Percentiles rank a stretch among this genome's conserved stretches.
phyloP scores from a whole-genome alignment of 2,329 filamentous ascomycete genomes.

The Cryphonectria japonica region DNA sequence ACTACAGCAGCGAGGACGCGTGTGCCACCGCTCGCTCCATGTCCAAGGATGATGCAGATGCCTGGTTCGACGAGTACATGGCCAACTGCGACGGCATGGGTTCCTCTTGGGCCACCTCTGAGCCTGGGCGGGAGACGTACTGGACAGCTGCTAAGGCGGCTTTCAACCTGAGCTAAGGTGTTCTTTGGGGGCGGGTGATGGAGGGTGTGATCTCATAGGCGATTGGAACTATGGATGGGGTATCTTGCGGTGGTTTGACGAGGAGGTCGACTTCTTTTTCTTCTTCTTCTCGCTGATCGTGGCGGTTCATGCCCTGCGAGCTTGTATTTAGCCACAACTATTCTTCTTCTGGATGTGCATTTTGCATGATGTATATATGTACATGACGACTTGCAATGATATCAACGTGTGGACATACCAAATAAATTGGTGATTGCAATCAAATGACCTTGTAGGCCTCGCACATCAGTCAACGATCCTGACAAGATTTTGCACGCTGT shows the following conservation, averaged over 20 bases:
- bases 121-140: slow-evolving; percentile 43
- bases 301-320: neutral
- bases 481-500: too few species aligned
- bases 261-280: neutral
- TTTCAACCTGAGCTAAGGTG: slow-evolving; percentile 37
- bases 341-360: neutral
- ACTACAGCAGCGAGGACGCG: slow-evolving; percentile 49
- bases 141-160: slow-evolving; percentile 52
- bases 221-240: neutral
- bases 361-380: neutral
- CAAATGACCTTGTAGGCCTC: neutral
- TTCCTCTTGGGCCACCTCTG: slow-evolving; percentile 28
- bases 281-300: neutral
- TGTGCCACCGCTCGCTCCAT: slow-evolving; percentile 41
- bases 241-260: neutral
- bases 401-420: neutral
- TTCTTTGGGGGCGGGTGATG: neutral
- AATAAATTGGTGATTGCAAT: neutral
- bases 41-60: slow-evolving; percentile 32
- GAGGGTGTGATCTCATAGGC: too few species aligned
- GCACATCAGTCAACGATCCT: neutral
- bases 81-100: slow-evolving; percentile 47
- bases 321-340: neutral
- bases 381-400: neutral
- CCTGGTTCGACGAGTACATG: slow-evolving; percentile 52